Evolutionary conservation across 805 yeast species (phyloP), one percentile per base, ranked within the genome.

Genomic region (Yarrowia deformans): DNA sequence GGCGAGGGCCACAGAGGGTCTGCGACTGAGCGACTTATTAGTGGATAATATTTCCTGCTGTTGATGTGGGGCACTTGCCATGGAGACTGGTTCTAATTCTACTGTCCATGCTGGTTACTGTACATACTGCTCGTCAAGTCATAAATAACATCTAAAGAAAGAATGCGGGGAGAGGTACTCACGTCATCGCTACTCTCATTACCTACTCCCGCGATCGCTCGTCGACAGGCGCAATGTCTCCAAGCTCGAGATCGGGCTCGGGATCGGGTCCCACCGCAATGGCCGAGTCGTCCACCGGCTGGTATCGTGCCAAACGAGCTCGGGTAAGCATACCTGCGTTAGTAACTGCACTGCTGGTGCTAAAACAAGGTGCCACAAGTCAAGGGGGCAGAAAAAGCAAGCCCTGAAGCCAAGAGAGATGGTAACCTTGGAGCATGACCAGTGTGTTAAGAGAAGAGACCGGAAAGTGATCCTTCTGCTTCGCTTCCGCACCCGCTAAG

Each of bases 301-400:
- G 69, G 43, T 64, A 64, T 29, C 69, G 69, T 13, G 69, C 60
- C 61, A 64, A 71, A 16, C 75, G 72, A 56, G 69, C 72, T 12
- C 75, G 74, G 16, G 72, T 75, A 39, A 73, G 73, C 74, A 73
- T 70, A 14, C 75, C 75, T 73, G 56, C 14, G 50, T 55, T 19
- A 19, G 35, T 69, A n/a, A 42, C 39, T 32, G 55, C 39, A 32
- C 32, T 48, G 55, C 18, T 16, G 32, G 37, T 32, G 35, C 54
- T 32, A 29, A 49, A 52, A 7, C n/a, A 19, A 18, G 29, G 58
- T 9, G 37, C 6, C 18, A 48, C 6, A 29, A 23, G 50, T 16
- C 12, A 46, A 29, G 13, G 23, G 19, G 23, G 23, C 35, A 48
- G n/a, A 48, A 49, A 49, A 49, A 49, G 39, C 39, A 49, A 32